These are phyloP conservation scores for Talaromyces sp. DNA, from an alignment of 2,329 filamentous ascomycete genomes.

Conservation along the genomic window DNA sequence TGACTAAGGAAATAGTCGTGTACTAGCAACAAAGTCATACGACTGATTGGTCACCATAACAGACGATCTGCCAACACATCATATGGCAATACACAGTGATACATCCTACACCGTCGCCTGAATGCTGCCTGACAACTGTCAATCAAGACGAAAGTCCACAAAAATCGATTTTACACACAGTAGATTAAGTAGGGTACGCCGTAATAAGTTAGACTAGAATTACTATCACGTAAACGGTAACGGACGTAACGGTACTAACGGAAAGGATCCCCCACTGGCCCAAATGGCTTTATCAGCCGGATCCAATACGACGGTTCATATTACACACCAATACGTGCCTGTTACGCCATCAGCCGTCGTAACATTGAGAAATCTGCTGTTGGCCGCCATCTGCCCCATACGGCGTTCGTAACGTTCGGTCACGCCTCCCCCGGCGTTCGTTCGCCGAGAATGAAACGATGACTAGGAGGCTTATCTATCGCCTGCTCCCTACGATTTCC, in stretches of 20 bases:
- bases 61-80: not conserved
- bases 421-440: not conserved
- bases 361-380: not conserved
- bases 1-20: not conserved
- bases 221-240: not conserved
- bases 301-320: slow-evolving; percentile 4
- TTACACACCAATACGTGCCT: not conserved
- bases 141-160: not conserved
- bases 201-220: not conserved
- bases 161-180: not conserved
- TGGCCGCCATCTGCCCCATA: not conserved
- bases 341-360: not conserved
- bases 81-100: not conserved
- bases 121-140: not conserved
- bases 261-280: slow-evolving; percentile 3
- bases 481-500: not conserved
- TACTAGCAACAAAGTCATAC: not conserved
- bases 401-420: not conserved
- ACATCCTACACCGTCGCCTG: not conserved
- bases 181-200: too few species aligned
- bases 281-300: not conserved
- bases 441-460: slow-evolving; percentile 4
- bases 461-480: slow-evolving; percentile 10
- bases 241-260: not conserved
- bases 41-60: not conserved